Evolutionary conservation across 1,139 yeast genomes (phyloP), one percentile per base, ranked within the genome.

Genomic region (Groenewaldozyma auringiensis): DNA sequence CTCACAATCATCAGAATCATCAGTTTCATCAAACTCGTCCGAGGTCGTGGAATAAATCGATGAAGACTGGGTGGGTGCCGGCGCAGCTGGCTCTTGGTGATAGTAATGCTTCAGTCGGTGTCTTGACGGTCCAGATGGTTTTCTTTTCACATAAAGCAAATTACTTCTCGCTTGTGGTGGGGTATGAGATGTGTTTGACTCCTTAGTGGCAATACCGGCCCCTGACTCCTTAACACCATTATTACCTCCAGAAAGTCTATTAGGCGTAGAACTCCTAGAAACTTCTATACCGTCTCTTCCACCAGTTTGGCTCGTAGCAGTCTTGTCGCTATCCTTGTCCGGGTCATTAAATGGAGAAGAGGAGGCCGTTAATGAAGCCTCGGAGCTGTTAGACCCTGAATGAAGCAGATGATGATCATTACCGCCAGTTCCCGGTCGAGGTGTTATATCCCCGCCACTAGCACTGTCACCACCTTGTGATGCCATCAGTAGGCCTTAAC

Each of bases 361-460:
- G 25, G 37, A 41, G 34, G 47, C 40, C 14, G 43, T 18, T 2
- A 20, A n/a, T 21, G 45, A 38, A 21, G 25, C 25, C n/a, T 14
- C 8, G 14, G 38, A 22, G 29, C 29, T 29, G 4, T 21, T 21
- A 31, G 42, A 13, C 13, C 36, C 21, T 3, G 22, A 4, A 39
- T 33, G 18, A 25, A 25, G 9, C 16, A 25, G 6, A 11, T 11
- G 29, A 8, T 11, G 29, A 11, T 25, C 29, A 25, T 25, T 25
- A 6, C 9, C 16, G 13, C 36, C 42, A 40, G 25, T 18, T 22
- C 36, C 22, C 11, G 42, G 25, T 13, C 25, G 21, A 34, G 34
- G 25, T 13, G 18, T 6, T 9, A 4, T 6, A 29, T 25, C 4
- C 11, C 36, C 25, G 25, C 42, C 38, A n/a, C 42, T 40, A 3